Evolutionary conservation across 2,329 filamentous ascomycete genomes (phyloP), one percentile per base, ranked within the genome.

Genomic region (Cercospora sp.): DNA sequence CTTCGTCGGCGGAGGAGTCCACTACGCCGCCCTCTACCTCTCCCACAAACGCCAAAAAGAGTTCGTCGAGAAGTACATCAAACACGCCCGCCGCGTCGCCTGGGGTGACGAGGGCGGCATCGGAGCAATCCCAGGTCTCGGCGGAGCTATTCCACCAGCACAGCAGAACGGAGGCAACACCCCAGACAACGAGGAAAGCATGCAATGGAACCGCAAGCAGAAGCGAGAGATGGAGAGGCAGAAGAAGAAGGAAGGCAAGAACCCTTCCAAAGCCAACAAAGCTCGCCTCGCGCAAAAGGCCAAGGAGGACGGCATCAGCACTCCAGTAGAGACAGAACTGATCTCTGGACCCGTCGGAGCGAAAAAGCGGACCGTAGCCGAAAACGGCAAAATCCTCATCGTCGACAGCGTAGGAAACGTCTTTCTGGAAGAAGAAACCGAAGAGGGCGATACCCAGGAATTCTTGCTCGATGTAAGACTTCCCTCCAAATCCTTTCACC

Each of bases 381-480:
- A 97, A 83, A 99, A 99, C 75, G 95, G 95, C 73, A 99, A 98
- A 83, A 86, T 96, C 0, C 84, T 99, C 42, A 90, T 99, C 65
- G 95, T 99, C 3, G 94, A 99, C 80, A 92, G 92, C 0, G 84
- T 90, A 9, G 95, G 95, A 30, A 93, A 97, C 74, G 95, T 99
- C 12, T 99, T 92, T 77, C 84, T 99, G n/a, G 94, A 98, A 80
- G 92, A 96, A 77, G 87, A 92, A 75, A 92, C 93, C 62, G 93
- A 94, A 73, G 92, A 97, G 26, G 95, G 95, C 63, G 88, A 91
- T 65, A 86, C 88, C 33, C 87, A 91, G 73, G 92, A 97, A 78
- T 96, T 90, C 77, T 83, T 97, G 71, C 88, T 99, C 68, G 94
- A 99, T 78, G 89, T 97, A 20, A n/a, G n/a, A n/a, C n/a, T n/a